Evolutionary conservation across 1,139 yeast species (phyloP).

Genomic region (Hansenula lynferdii): DNA sequence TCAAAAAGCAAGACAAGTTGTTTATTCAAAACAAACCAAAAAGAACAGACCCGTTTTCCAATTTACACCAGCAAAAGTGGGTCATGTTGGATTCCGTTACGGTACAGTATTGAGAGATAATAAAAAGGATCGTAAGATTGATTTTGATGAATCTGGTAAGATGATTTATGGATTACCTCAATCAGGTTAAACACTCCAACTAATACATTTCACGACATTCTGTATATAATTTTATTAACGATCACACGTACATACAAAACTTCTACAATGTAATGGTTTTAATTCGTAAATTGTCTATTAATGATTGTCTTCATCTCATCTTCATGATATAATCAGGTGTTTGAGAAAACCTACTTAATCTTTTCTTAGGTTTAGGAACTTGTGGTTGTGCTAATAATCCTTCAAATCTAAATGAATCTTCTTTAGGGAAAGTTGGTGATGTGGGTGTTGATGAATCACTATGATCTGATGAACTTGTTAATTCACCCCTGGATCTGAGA

Average conservation of each 20-base stretch:
- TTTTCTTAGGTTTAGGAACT: slow-evolving; percentile 11
- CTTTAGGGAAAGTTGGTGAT: slow-evolving; percentile 19
- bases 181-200: slow-evolving; percentile 14
- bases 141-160: slow-evolving; percentile 68
- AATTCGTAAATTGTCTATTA: too few relatives aligned
- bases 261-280: too few relatives aligned
- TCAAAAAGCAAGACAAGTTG: background rate
- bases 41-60: slow-evolving; percentile 54
- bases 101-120: slow-evolving; percentile 90
- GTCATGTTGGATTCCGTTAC: slow-evolving; percentile 85
- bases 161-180: slow-evolving; percentile 36
- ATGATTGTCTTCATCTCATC: background rate
- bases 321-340: slow-evolving; percentile 14
- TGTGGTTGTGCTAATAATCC: slow-evolving; percentile 26
- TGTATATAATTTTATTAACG: background rate
- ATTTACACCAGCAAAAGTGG: slow-evolving; percentile 74
- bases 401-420: slow-evolving; percentile 33
- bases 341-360: slow-evolving; percentile 13
- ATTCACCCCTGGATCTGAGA: slow-evolving; percentile 12
- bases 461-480: slow-evolving; percentile 9
- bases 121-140: slow-evolving; percentile 78
- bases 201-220: background rate
- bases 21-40: slow-evolving; percentile 5
- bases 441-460: slow-evolving; percentile 17
- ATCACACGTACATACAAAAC: too few relatives aligned